These are phyloP conservation scores for Cinnamomum micranthum DNA, from an alignment of 164 flowering plant genomes.

Conservation along the genomic window DNA sequence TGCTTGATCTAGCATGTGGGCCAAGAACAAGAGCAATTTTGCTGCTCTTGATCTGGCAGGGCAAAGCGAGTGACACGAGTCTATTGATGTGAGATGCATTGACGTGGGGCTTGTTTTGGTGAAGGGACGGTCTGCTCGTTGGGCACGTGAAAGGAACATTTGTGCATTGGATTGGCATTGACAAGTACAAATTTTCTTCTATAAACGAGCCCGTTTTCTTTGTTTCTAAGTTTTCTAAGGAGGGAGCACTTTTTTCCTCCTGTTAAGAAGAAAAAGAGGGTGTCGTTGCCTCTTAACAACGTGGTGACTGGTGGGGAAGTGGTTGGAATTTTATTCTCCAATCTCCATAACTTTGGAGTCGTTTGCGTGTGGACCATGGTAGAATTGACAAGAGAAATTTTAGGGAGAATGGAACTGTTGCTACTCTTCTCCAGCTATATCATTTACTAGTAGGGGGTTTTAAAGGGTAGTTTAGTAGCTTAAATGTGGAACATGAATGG, in stretches of 20 bases:
- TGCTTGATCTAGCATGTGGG: too few species aligned
- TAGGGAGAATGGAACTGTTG: too few species aligned
- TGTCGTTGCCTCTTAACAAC: neutral
- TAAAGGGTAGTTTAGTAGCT: too few species aligned
- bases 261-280: neutral
- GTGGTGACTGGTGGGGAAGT: conserved; percentile 5
- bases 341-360: conserved; percentile 1
- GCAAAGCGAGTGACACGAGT: neutral
- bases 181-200: neutral
- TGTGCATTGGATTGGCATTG: neutral
- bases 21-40: too few species aligned
- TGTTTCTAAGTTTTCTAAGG: neutral
- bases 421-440: too few species aligned
- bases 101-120: conserved; percentile 10
- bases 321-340: neutral
- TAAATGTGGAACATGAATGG: too few species aligned
- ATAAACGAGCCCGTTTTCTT: neutral
- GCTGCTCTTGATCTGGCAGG: too few species aligned
- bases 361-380: conserved; percentile 3
- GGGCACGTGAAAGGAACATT: conserved; percentile 11
- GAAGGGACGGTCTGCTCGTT: conserved; percentile 11
- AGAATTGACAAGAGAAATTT: neutral
- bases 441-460: too few species aligned
- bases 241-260: neutral
- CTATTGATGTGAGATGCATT: neutral